Conservation (phyloP, 1,284 basidiomycete species). For the Afroboletus lepidellus region DNA sequence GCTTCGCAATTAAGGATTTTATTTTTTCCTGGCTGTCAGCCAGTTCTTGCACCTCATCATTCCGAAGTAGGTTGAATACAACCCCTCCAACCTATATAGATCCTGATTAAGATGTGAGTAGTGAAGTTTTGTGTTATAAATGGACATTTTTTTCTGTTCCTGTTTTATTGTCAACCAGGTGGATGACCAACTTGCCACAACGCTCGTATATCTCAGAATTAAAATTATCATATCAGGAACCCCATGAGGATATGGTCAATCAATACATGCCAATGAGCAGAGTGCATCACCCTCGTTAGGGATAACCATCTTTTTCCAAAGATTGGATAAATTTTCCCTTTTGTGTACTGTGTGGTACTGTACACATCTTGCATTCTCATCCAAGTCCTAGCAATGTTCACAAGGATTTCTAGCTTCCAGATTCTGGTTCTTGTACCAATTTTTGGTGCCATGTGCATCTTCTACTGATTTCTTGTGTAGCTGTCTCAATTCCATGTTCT, state of each 20-base stretch:
- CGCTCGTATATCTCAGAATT: background rate
- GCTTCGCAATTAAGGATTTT: background rate
- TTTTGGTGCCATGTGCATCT: too few species aligned
- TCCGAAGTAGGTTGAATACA: background rate
- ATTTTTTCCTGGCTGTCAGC: background rate
- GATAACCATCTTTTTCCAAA: background rate
- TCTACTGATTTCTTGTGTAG: too few species aligned
- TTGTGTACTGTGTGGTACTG: background rate
- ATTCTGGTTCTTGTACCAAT: too few species aligned
- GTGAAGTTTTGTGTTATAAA: background rate
- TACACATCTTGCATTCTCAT: background rate
- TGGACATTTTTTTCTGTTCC: too few species aligned
- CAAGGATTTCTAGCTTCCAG: too few species aligned
- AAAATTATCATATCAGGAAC: background rate
- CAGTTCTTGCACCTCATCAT: background rate
- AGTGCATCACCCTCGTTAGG: background rate
- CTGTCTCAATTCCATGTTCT: too few species aligned
- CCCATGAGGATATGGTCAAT: background rate
- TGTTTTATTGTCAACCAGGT: background rate
- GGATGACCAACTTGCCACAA: background rate
- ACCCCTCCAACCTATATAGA: background rate
- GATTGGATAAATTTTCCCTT: rapidly evolving
- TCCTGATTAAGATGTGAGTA: too few species aligned
- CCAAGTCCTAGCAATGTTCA: too few species aligned
- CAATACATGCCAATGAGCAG: background rate